phyloP scores from a whole-genome alignment of 495 filamentous ascomycete species.

The Neurospora sp. region DNA sequence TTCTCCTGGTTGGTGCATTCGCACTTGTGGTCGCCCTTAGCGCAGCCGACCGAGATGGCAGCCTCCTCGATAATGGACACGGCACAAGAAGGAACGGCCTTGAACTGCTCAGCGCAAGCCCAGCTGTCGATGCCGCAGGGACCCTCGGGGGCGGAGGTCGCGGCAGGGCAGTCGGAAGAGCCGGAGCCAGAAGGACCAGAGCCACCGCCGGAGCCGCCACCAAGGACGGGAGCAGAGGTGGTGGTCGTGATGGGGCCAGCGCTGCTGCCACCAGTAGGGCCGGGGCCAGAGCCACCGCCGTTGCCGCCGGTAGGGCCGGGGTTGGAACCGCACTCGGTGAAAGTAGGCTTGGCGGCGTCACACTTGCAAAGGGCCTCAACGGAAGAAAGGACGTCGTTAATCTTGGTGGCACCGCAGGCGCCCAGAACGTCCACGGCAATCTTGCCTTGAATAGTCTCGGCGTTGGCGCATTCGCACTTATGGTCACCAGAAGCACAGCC shows the following conservation, averaged over 20 bases:
- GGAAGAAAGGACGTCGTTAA: neutral
- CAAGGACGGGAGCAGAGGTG: neutral
- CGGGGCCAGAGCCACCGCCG: neutral
- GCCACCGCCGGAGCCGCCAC: neutral
- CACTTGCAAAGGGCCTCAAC: neutral
- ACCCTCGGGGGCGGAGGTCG: no score
- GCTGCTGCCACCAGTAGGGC: neutral
- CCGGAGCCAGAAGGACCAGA: no score
- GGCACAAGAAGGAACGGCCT: no score
- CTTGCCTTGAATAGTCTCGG: neutral
- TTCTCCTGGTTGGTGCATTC: no score
- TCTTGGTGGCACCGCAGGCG: neutral
- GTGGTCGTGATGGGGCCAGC: neutral
- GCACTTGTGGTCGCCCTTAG: no score
- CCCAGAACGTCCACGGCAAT: neutral
- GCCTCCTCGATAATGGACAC: no score
- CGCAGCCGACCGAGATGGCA: no score
- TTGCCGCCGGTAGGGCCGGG: neutral
- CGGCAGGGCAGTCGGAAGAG: no score
- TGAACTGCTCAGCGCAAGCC: no score
- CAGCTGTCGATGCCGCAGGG: no score
- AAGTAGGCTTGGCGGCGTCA: neutral
- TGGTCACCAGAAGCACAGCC: slow-evolving; percentile 1
- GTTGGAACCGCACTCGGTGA: neutral
- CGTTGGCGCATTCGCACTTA: neutral